Percentiles rank a stretch among this genome's conserved stretches.
Conservation (phyloP, 768 basidiomycete genomes). For the Amanita thiersii region DNA sequence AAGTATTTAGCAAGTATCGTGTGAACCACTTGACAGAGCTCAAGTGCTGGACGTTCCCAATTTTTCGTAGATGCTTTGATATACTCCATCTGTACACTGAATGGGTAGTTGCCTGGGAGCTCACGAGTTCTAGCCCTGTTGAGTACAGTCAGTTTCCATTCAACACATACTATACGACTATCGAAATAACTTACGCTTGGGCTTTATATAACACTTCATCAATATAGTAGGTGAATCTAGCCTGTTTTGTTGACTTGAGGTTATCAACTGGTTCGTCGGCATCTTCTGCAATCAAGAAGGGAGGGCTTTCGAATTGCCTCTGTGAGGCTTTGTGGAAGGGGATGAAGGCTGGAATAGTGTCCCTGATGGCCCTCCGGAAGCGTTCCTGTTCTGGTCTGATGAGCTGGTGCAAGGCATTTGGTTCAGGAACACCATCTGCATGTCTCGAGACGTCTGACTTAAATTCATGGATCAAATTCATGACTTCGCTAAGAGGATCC, state of each 20-base stretch:
- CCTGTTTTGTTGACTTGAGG: background rate
- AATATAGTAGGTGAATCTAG: conserved; percentile 14
- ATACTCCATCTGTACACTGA: conserved; percentile 44
- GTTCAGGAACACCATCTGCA: conserved; percentile 37
- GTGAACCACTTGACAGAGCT: conserved; percentile 34
- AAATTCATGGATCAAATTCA: conserved; percentile 33
- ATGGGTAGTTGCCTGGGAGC: conserved; percentile 60
- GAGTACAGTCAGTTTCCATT: background rate
- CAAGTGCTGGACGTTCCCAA: conserved; percentile 41
- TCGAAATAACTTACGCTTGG: conserved; percentile 37
- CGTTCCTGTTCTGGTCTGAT: conserved; percentile 34
- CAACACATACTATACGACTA: too few relatives aligned
- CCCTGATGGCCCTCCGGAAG: conserved; percentile 34
- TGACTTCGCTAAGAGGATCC: conserved; percentile 41
- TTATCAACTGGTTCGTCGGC: conserved; percentile 9
- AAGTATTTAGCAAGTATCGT: conserved; percentile 29
- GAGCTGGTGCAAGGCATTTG: conserved; percentile 37
- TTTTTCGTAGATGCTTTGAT: conserved; percentile 34
- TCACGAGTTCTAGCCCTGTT: conserved; percentile 62
- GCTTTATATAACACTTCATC: conserved; percentile 44
- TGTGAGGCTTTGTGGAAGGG: conserved; percentile 23
- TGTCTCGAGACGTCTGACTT: conserved; percentile 25
- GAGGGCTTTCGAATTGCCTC: conserved; percentile 9
- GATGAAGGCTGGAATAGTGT: conserved; percentile 41
- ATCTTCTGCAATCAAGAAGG: conserved; percentile 31